phyloP scores from a whole-genome alignment of 208 protist genomes.

The Borovskyia barvae region DNA sequence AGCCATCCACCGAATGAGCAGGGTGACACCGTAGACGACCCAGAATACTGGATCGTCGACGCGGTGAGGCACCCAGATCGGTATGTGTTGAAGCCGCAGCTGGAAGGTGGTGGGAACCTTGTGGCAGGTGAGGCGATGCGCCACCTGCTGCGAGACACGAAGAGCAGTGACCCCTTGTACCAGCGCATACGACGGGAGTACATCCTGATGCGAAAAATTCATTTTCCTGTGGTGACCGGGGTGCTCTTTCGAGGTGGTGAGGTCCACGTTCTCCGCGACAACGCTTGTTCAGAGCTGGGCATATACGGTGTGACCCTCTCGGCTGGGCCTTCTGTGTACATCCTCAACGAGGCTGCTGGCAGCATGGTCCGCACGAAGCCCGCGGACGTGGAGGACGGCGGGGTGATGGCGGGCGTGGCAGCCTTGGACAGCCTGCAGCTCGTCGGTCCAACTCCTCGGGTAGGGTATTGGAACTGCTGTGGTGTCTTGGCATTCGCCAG shows the following conservation, averaged over 20 bases:
- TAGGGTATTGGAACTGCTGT: no score
- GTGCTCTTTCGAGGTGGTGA: conserved; percentile 55
- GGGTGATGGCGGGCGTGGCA: conserved; percentile 93
- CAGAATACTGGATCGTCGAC: conserved; percentile 60
- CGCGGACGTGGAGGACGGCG: conserved; percentile 88
- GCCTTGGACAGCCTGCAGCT: conserved; percentile 81
- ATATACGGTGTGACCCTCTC: conserved; percentile 82
- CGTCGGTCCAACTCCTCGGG: no score
- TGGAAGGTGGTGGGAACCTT: conserved; percentile 95
- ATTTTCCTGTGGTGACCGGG: conserved; percentile 47
- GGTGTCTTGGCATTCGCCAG: no score
- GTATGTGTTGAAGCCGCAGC: conserved; percentile 95
- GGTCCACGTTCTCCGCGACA: conserved; percentile 48
- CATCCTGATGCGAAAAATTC: conserved; percentile 91
- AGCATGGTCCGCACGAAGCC: conserved; percentile 92
- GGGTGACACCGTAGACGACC: conserved; percentile 15
- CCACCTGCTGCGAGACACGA: conserved; percentile 34
- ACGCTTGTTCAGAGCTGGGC: conserved; percentile 86
- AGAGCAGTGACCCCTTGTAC: conserved; percentile 30
- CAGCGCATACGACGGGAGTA: conserved; percentile 71
- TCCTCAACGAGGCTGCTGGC: conserved; percentile 74
- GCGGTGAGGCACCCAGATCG: conserved; percentile 63
- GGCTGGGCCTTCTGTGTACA: conserved; percentile 13
- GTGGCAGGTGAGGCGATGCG: conserved; percentile 79
- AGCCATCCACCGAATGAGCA: conserved; percentile 11